Evolutionary conservation across 1,139 yeast species (phyloP), one percentile per base, ranked within the genome.

Genomic region (Magnusiomyces sp.): DNA sequence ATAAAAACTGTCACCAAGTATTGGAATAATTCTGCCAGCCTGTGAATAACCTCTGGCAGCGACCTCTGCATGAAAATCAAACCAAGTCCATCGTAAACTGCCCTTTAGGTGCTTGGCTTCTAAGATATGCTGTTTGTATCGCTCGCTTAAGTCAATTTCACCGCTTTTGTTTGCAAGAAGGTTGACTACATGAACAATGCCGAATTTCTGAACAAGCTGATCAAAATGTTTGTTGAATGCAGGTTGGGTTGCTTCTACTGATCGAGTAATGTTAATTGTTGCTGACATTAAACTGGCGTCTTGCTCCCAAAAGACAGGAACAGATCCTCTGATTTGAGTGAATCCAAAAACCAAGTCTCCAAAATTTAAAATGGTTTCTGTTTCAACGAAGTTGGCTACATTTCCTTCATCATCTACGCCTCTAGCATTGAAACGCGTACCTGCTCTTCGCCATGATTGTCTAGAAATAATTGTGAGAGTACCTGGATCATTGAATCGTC

Each of bases 301-400:
- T 65, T 94, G 99, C 64, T 94, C 98, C 98, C 98, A 94, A 63
- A 94, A 94, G 1, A 94, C 75, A 0, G 99, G 98, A 2, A 92
- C 92, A 14, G 95, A 85, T 2, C 99, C 99, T 64, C 99, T 74
- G 14, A 92, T 78, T 65, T 90, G 96, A 1, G 85, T 79, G 64
- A 82, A 90, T 1, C 97, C 80, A 63, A 80, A 88, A 49, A 76
- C 72, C 36, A 82, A 73, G 11, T 72, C 69, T 1, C 78, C 76
- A 50, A 74, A 71, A 63, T 76, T 79, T 58, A 81, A 66, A 36
- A 92, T 82, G 45, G 88, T 76, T 65, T 94, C 99, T 0, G 97
- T 87, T 62, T 92, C 98, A 34, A 92, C 97, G 65, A 87, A 92
- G 66, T 92, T 94, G 33, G 98, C 97, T 14, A 92, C 55, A 56